Conservation (phyloP, 2,329 filamentous ascomycete species). For the Fonsecaea erecta region DNA sequence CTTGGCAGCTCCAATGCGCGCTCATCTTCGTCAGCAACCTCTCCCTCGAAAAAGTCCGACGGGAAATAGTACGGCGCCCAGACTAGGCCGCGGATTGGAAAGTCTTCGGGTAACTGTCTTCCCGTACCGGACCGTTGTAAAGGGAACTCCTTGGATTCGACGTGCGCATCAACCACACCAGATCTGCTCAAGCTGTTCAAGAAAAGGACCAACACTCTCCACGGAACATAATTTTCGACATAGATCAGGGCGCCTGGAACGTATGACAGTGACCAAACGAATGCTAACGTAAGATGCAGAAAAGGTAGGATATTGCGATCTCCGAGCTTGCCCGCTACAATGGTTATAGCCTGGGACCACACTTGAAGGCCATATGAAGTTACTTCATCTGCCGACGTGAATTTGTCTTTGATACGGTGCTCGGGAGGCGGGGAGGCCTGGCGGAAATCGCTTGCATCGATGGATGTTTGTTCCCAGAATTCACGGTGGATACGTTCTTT, state of each 20-base stretch:
- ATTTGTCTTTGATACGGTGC: constrained; percentile 34
- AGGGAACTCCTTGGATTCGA: constrained; percentile 51
- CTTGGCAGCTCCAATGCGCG: constrained; percentile 57
- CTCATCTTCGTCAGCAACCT: constrained; percentile 60
- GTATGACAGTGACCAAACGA: constrained; percentile 53
- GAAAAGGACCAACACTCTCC: constrained; percentile 56
- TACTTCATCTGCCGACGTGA: constrained; percentile 37
- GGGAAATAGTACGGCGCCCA: constrained; percentile 57
- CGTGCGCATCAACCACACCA: constrained; percentile 43
- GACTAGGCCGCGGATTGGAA: constrained; percentile 61
- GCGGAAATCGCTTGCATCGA: constrained; percentile 12
- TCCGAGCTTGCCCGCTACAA: constrained; percentile 53
- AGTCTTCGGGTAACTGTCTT: constrained; percentile 63
- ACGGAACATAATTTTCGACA: constrained; percentile 55
- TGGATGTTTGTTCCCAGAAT: constrained; percentile 31
- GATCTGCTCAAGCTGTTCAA: constrained; percentile 58
- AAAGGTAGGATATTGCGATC: constrained; percentile 60
- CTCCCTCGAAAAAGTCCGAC: constrained; percentile 55
- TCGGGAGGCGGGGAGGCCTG: constrained; percentile 20
- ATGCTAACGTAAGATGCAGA: constrained; percentile 60
- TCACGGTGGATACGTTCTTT: constrained; percentile 32
- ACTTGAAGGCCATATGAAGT: constrained; percentile 45
- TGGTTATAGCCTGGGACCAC: constrained; percentile 51
- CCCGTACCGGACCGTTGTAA: constrained; percentile 45
- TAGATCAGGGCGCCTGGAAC: constrained; percentile 46